Base-by-base conservation (phyloP, 2,329 filamentous ascomycete species). In the Exophiala sideris region DNA sequence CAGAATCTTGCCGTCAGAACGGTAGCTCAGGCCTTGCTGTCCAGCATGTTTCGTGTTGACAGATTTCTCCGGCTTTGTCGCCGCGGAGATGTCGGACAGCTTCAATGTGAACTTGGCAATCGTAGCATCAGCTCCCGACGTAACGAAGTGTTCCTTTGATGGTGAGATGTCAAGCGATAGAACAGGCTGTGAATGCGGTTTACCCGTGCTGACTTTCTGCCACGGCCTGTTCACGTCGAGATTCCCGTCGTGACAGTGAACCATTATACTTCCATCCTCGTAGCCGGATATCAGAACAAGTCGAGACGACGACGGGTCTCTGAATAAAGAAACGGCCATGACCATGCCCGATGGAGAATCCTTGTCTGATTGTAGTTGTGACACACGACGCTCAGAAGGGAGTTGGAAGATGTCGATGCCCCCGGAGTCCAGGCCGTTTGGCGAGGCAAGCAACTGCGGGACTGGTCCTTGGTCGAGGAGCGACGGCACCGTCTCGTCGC, bases 41-140 rank as follows among this genome's bases (percentile, higher is more conserved):
- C 94, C 94, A 0, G 91, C 82, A 69, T 97, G 94, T 66, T 87
- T 92, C 1, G 92, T 96, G 63, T 92, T 85, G 41, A 85, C 60
- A 0, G 73, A 70, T 64, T 86, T 88, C 47, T 86, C 65, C 0
- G 86, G 80, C 49, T 79, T 57, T 65, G 63, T 35, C 36, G 60
- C 39, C 45, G 57, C 32, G 44, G 62, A 9, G 49, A 52, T 14
- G 16, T 59, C 32, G 29, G 63, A 48, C 5, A 51, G 45, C 0
- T 80, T 79, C 21, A 95, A 76, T 0, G 85, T 82, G 36, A 96
- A 90, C 65, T 88, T 89, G 20, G 84, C 85, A 48, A 97, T 76
- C 16, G 88, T 70, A 1, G 89, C 84, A 71, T 97, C 92, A 4
- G 91, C 91, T 7, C 87, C 83, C 0, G 89, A 94, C 0, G 91